Percentiles rank a stretch among this genome's conserved stretches.
phyloP scores from a whole-genome alignment of 768 basidiomycete species.

The Clathrus columnatus region DNA sequence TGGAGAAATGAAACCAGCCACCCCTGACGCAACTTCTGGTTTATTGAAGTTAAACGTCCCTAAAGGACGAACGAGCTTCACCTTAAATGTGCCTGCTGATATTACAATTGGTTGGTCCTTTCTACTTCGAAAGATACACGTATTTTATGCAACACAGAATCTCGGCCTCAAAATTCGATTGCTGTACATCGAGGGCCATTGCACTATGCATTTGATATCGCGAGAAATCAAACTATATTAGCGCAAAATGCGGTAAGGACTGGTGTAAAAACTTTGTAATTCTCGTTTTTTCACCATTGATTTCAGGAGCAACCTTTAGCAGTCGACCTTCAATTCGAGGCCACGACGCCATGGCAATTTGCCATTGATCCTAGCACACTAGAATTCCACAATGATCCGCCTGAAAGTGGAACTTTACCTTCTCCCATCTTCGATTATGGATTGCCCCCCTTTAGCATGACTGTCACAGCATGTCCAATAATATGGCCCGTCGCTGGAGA shows the following conservation, averaged over 20 bases:
- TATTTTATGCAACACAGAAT: slow-evolving; percentile 37
- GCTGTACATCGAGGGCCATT: slow-evolving; percentile 47
- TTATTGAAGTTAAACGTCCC: slow-evolving; percentile 32
- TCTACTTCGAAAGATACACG: too few species aligned
- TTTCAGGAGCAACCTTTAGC: slow-evolving; percentile 31
- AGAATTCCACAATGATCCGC: slow-evolving; percentile 27
- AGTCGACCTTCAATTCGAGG: slow-evolving; percentile 41
- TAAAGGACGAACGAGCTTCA: slow-evolving; percentile 37
- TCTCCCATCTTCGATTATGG: slow-evolving; percentile 43
- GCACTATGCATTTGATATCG: slow-evolving; percentile 46
- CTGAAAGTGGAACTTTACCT: slow-evolving; percentile 29
- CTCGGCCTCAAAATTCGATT: slow-evolving; percentile 40
- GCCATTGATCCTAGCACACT: slow-evolving; percentile 41
- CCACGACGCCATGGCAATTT: slow-evolving; percentile 41
- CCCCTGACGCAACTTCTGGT: slow-evolving; percentile 30
- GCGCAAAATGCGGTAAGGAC: slow-evolving; percentile 25
- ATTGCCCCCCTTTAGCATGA: slow-evolving; percentile 38
- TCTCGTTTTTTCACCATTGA: neutral
- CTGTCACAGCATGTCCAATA: slow-evolving; percentile 41
- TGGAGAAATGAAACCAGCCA: slow-evolving; percentile 26
- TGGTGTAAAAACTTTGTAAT: too few species aligned
- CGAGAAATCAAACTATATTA: slow-evolving; percentile 29
- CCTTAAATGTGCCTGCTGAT: slow-evolving; percentile 36
- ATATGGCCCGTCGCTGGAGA: slow-evolving; percentile 38
- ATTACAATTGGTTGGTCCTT: slow-evolving; percentile 34